Percentiles rank a stretch among this genome's conserved stretches.
phyloP scores from a whole-genome alignment of 2,329 filamentous ascomycete genomes.

The Ciborinia camelliae region DNA sequence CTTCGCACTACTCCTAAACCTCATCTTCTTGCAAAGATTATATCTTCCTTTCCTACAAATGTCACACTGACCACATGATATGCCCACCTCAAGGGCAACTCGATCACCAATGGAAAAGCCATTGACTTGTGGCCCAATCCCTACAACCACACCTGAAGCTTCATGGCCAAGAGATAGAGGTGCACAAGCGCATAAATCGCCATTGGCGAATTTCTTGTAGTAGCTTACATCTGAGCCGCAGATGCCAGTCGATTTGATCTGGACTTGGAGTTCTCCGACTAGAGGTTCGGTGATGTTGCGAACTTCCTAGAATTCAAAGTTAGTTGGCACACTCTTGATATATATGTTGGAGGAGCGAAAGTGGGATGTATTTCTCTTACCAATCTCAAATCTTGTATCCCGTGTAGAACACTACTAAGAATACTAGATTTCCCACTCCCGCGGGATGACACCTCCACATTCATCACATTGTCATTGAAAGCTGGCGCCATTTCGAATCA shows the following conservation, averaged over 20 bases:
- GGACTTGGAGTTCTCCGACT: conserved; percentile 58
- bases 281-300: conserved; percentile 44
- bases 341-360: not conserved
- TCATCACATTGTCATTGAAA: conserved; percentile 8
- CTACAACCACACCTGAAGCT: conserved; percentile 56
- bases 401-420: conserved; percentile 56
- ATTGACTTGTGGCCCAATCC: conserved; percentile 50
- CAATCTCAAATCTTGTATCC: conserved; percentile 54
- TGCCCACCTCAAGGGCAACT: conserved; percentile 79
- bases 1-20: conserved; percentile 60
- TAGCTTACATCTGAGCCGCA: conserved; percentile 70
- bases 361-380: conserved; percentile 40
- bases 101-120: conserved; percentile 55
- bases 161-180: conserved; percentile 64
- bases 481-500: conserved; percentile 28
- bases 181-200: conserved; percentile 62
- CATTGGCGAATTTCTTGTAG: conserved; percentile 70
- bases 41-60: conserved; percentile 83
- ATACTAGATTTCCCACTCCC: conserved; percentile 35
- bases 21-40: conserved; percentile 60
- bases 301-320: conserved; percentile 43
- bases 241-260: conserved; percentile 63
- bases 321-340: not conserved
- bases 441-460: conserved; percentile 19
- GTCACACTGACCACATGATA: conserved; percentile 86